Evolutionary conservation across 2,329 filamentous ascomycete genomes (phyloP).

Genomic region (Lizonia empirigonia): DNA sequence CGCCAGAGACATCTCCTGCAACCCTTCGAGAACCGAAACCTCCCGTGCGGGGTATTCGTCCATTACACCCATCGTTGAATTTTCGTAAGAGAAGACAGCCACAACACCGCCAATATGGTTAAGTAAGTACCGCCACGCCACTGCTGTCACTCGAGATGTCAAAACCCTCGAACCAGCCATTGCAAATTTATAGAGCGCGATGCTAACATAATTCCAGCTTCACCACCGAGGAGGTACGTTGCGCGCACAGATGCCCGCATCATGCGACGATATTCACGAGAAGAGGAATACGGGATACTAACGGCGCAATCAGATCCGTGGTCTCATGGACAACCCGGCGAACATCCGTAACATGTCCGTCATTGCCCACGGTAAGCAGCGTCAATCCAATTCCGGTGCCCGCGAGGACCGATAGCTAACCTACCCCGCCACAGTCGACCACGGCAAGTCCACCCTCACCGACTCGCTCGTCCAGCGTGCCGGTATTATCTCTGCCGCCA

Average conservation of each 20-base stretch:
- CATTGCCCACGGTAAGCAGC: conserved; percentile 84
- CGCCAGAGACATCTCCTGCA: conserved; percentile 41
- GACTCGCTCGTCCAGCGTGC: conserved; percentile 99
- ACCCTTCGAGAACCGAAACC: conserved; percentile 29
- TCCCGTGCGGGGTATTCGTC: conserved; percentile 47
- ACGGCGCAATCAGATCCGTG: conserved; percentile 65
- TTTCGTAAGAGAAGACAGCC: conserved; percentile 42
- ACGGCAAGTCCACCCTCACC: conserved; percentile 99
- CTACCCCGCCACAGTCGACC: conserved; percentile 70
- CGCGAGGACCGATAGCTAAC: conserved; percentile 30
- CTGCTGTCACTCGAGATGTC: neutral
- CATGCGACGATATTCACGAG: conserved; percentile 23
- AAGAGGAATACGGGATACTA: conserved; percentile 26
- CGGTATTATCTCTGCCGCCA: conserved; percentile 98
- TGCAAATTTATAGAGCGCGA: conserved; percentile 12
- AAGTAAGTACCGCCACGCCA: conserved; percentile 73
- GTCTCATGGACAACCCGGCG: conserved; percentile 77
- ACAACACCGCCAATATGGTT: conserved; percentile 95
- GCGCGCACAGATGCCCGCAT: conserved; percentile 29
- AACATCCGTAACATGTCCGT: conserved; percentile 97
- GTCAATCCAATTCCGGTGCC: conserved; percentile 1
- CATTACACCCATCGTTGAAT: conserved; percentile 41
- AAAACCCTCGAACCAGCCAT: neutral
- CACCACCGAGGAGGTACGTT: conserved; percentile 85
- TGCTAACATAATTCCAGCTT: conserved; percentile 74